Conservation (phyloP, 2,329 filamentous ascomycete genomes). For the Akanthomyces uredinophilus region DNA sequence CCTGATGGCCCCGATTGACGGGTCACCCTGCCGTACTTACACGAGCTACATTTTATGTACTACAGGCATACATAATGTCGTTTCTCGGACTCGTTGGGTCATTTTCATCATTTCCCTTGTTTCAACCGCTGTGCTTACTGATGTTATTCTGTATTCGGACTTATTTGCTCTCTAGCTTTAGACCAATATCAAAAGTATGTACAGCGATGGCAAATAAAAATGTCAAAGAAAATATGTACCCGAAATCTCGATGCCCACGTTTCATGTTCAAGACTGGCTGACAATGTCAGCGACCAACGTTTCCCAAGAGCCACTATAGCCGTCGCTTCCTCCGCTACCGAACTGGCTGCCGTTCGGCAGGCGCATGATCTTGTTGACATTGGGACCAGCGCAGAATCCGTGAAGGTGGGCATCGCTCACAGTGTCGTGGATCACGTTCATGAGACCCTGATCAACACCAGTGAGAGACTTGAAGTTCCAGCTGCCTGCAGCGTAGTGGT, state of each 20-base stretch:
- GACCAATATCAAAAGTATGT: neutral
- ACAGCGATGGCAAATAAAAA: neutral
- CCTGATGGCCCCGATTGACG: neutral
- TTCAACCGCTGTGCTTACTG: neutral
- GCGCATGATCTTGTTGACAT: conserved; percentile 14
- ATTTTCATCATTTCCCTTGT: neutral
- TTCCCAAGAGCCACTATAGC: conserved; percentile 18
- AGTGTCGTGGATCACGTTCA: conserved; percentile 18
- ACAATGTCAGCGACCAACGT: conserved; percentile 17
- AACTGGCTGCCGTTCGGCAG: conserved; percentile 17
- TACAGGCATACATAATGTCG: neutral
- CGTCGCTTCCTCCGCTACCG: conserved; percentile 17
- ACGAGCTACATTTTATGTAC: too few species aligned
- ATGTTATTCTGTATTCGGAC: neutral
- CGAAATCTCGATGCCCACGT: neutral
- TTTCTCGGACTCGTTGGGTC: neutral
- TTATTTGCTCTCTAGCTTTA: neutral
- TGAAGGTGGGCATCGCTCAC: conserved; percentile 15
- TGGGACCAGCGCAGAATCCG: conserved; percentile 18
- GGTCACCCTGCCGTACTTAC: neutral
- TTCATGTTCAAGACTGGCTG: conserved; percentile 16
- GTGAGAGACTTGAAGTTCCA: conserved; percentile 15
- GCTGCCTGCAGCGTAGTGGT: conserved; percentile 11
- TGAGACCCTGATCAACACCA: conserved; percentile 16
- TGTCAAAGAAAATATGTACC: neutral